These are phyloP conservation scores for Tubosaeta sp. DNA, from an alignment of 768 basidiomycete species.

Conservation along the genomic window DNA sequence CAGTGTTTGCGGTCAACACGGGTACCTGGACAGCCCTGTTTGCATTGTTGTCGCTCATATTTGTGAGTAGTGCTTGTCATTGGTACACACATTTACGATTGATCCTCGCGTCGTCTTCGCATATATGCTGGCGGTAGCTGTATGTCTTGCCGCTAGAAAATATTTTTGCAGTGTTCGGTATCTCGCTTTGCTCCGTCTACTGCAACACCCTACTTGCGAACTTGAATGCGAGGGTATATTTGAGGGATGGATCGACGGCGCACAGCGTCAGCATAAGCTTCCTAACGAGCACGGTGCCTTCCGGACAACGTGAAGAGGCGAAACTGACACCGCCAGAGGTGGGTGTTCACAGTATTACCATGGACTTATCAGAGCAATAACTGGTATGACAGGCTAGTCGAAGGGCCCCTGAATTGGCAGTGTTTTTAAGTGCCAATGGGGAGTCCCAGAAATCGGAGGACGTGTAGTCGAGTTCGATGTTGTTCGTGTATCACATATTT, in stretches of 20 bases:
- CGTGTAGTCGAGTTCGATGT: not conserved
- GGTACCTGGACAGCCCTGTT: conserved; percentile 48
- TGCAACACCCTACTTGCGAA: not conserved
- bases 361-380: not conserved
- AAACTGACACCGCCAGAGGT: not conserved
- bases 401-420: too few relatives aligned
- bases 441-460: not conserved
- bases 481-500: too few relatives aligned
- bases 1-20: not conserved
- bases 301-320: not conserved
- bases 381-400: not conserved
- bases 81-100: not conserved
- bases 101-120: not conserved
- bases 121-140: not conserved
- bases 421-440: not conserved
- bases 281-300: not conserved
- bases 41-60: conserved; percentile 32
- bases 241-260: not conserved
- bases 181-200: not conserved
- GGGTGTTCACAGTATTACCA: not conserved
- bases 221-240: not conserved
- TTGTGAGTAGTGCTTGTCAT: not conserved
- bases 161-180: not conserved
- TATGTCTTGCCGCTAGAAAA: not conserved
- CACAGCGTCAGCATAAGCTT: not conserved